A percentile compares a stretch with the other conserved stretches of the same genome.
These are phyloP conservation scores for Raddia guianensis DNA, from an alignment of 176 grass and related monocot species.

Conservation along the genomic window DNA sequence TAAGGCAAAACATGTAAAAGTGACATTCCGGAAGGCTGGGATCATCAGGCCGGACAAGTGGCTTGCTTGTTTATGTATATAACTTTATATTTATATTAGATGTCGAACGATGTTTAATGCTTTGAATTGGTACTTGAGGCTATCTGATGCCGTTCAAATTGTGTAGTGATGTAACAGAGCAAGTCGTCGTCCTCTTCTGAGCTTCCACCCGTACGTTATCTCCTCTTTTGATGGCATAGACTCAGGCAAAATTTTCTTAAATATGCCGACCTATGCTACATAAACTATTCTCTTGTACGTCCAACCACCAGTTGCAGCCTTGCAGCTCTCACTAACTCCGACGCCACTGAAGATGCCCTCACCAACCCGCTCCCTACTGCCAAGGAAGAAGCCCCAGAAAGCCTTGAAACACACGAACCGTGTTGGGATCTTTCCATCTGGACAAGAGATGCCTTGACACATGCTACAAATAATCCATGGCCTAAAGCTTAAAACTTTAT, in stretches of 20 bases:
- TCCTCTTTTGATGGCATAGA: neutral
- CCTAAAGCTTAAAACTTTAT: neutral
- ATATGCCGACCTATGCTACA: neutral
- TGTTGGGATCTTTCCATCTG: neutral
- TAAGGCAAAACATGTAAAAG: neutral
- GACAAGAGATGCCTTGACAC: neutral
- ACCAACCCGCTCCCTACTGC: neutral
- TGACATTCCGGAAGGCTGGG: neutral
- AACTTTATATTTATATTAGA: neutral
- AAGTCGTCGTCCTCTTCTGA: neutral
- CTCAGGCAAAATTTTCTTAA: too few relatives aligned
- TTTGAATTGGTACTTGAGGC: conserved; percentile 31
- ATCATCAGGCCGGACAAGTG: neutral
- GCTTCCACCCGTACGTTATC: neutral
- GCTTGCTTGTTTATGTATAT: neutral
- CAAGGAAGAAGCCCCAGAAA: neutral
- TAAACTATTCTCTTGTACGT: neutral
- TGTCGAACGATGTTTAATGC: neutral
- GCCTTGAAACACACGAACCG: neutral
- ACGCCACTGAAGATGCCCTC: neutral
- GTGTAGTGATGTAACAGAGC: neutral
- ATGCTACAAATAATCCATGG: neutral
- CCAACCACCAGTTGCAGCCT: neutral
- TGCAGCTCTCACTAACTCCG: neutral
- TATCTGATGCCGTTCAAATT: conserved; percentile 5